A percentile compares a stretch with the other conserved stretches of the same genome.
Evolutionary conservation across 768 basidiomycete species (phyloP).

Genomic region (Mycena metata): DNA sequence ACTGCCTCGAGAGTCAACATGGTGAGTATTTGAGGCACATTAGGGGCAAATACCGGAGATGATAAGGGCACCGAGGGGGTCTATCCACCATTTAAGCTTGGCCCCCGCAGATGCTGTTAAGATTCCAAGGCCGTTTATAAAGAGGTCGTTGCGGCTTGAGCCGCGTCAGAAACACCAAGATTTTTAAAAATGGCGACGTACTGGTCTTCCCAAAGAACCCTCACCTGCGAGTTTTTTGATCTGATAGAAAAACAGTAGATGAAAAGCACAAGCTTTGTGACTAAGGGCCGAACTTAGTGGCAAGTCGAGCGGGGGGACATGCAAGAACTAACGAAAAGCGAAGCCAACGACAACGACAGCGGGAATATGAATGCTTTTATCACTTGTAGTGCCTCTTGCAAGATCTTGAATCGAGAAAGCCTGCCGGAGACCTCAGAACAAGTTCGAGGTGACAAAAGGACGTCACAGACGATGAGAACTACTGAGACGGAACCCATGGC

Average conservation of each 20-base stretch:
- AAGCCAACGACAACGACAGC: constrained; percentile 67
- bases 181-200: not conserved
- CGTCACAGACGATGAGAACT: constrained; percentile 49
- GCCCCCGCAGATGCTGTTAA: constrained; percentile 62
- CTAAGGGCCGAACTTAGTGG: constrained; percentile 32
- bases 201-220: constrained; percentile 71
- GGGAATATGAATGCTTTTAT: constrained; percentile 59
- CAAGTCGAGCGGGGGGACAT: not conserved
- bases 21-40: too few species aligned
- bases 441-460: constrained; percentile 40
- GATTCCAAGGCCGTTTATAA: constrained; percentile 61
- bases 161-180: not conserved
- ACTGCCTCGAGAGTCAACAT: too few species aligned
- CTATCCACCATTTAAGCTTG: constrained; percentile 62
- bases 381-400: not conserved
- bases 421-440: constrained; percentile 3
- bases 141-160: constrained; percentile 54
- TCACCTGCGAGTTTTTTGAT: constrained; percentile 65
- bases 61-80: constrained; percentile 61
- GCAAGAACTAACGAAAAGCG: constrained; percentile 58
- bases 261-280: constrained; percentile 70
- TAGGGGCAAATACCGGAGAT: too few species aligned
- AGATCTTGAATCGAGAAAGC: constrained; percentile 52
- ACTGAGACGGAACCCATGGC: constrained; percentile 31
- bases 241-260: constrained; percentile 69